Evolutionary conservation across 148 eudicot genomes (phyloP), one percentile per base, ranked within the genome.

Genomic region (Rhododendron griersonianum): DNA sequence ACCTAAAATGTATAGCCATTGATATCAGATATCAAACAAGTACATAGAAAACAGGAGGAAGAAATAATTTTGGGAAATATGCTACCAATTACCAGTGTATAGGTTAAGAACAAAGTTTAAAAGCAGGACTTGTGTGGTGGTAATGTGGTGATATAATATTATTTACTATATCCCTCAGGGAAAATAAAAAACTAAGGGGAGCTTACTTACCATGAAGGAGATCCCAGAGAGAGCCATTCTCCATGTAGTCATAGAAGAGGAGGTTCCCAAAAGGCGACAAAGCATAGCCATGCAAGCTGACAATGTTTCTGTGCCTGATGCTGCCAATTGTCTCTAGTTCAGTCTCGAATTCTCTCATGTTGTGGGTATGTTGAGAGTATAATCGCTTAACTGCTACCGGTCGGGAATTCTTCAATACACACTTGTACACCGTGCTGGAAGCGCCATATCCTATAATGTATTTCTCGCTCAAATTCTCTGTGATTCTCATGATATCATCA

Each of bases 201-300:
- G 21, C 19, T 9, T 47, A 83, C 91, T 87, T 7, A 94, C 96
- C 96, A 84, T 94, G 96, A 87, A 94, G 94, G 75, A 93, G 90
- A 90, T 93, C 96, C 95, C 95, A 94, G 19, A 94, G 93, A 50
- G 95, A 93, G 44, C 96, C 96, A 86, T 94, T 94, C 55, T 92
- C 94, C 96, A 94, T 94, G 89, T 91, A 93, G 65, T 94, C 96
- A 81, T 94, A 94, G 90, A 92, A 94, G 59, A 94, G 93, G 51
- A 94, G 95, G 81, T 94, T 91, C 15, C 95, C 96, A 23, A 50
- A 67, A 14, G 95, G 94, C 15, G 95, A 90, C 39, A 92, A 87
- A 4, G 93, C 91, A 87, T 94, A 94, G 8, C 96, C 96, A 85
- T 94, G 94, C 87, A 94, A 86, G 84, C 94, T 88, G 48, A 94